Conservation (phyloP, 495 filamentous ascomycete species). For the Aspergillus heteromorphus region DNA sequence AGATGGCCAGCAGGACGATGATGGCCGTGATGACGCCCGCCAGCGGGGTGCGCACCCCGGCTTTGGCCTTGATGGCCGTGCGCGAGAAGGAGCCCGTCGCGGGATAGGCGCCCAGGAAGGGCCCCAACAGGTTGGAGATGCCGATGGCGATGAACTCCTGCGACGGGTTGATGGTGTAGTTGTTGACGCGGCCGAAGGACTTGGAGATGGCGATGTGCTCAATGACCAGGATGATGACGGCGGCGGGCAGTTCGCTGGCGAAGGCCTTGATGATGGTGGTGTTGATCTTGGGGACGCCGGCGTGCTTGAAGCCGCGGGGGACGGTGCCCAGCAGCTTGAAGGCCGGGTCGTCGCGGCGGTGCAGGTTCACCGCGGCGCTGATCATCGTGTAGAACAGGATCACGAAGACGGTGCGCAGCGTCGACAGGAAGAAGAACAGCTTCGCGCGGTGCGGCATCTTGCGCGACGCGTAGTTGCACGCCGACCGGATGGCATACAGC, state of each 20-base stretch:
- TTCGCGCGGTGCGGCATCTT: slow-evolving; percentile 66
- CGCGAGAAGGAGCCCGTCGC: slow-evolving; percentile 94
- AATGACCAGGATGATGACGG: slow-evolving; percentile 89
- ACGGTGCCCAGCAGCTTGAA: slow-evolving; percentile 70
- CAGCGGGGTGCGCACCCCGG: slow-evolving; percentile 87
- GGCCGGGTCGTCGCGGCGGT: slow-evolving; percentile 39
- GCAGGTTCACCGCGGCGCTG: slow-evolving; percentile 73
- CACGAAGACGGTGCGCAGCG: slow-evolving; percentile 87
- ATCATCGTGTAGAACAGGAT: slow-evolving; percentile 91
- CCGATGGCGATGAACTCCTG: slow-evolving; percentile 96
- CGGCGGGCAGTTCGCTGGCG: slow-evolving; percentile 60
- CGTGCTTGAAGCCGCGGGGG: slow-evolving; percentile 76
- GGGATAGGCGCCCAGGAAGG: slow-evolving; percentile 89
- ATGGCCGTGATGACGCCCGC: slow-evolving; percentile 83
- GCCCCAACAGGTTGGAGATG: slow-evolving; percentile 81
- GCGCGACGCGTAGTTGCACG: slow-evolving; percentile 59
- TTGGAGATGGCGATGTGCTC: slow-evolving; percentile 96
- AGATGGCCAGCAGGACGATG: slow-evolving; percentile 87
- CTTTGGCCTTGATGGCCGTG: slow-evolving; percentile 97
- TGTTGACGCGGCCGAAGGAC: slow-evolving; percentile 92
- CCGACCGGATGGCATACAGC: slow-evolving; percentile 76
- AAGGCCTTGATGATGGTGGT: slow-evolving; percentile 57
- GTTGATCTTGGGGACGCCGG: slow-evolving; percentile 66
- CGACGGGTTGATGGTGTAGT: slow-evolving; percentile 92
- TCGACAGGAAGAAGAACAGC: slow-evolving; percentile 81